Percentiles rank a stretch among this genome's conserved stretches.
Conservation (phyloP, 495 filamentous ascomycete species). For the Hypoxylon fragiforme region DNA sequence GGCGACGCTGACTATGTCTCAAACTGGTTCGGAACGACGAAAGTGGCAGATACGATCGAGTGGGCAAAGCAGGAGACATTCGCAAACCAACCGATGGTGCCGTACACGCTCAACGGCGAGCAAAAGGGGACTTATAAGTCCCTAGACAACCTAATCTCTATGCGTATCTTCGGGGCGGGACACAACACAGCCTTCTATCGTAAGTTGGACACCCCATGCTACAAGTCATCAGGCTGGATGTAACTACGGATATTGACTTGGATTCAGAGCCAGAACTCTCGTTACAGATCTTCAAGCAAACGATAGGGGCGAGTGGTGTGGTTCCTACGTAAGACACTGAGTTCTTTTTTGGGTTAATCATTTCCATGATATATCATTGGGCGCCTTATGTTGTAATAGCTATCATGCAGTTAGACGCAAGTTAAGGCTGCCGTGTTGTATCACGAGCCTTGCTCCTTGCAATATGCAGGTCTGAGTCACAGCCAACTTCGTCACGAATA, state of each 20-base stretch:
- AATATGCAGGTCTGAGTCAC: no score
- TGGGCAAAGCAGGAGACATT: constrained; percentile 48
- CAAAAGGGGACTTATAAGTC: constrained; percentile 55
- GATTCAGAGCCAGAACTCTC: constrained; percentile 48
- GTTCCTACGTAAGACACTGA: constrained; percentile 5
- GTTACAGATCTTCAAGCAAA: constrained; percentile 58
- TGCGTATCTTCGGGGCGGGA: constrained; percentile 57
- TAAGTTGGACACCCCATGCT: constrained; percentile 20
- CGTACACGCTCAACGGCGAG: constrained; percentile 54
- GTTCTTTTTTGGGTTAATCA: no score
- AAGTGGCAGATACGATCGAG: constrained; percentile 48
- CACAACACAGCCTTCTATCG: constrained; percentile 57
- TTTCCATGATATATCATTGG: no score
- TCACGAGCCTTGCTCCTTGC: no score
- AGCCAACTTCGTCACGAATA: no score
- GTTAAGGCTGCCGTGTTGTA: no score
- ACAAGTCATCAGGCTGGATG: not conserved
- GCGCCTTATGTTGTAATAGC: no score
- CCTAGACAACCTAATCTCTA: constrained; percentile 53
- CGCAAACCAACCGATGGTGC: constrained; percentile 36
- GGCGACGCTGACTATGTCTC: constrained; percentile 62
- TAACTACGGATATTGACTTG: constrained; percentile 3
- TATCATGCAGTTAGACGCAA: no score
- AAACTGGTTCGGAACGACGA: constrained; percentile 55
- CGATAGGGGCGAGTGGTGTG: constrained; percentile 41